Base-by-base conservation (phyloP, 352 stramenopile genomes). In the Pythium aquatile region DNA sequence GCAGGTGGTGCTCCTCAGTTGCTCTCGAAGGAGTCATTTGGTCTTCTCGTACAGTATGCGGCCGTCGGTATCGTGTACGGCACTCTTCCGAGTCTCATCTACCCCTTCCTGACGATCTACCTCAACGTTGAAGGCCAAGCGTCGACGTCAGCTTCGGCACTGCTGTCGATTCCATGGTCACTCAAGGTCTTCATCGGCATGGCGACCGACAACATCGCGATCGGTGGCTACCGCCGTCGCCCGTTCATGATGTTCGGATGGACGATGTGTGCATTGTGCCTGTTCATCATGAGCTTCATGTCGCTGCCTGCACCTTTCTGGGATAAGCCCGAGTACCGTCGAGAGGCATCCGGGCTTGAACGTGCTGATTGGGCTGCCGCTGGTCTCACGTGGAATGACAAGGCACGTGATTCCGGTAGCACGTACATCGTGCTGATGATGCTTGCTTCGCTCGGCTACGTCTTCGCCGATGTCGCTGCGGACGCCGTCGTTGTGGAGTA, bases 211-310 rank as follows among this genome's bases (percentile, higher is more conserved):
- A 74, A 70, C 63, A 49, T 75, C 10, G 69, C 73, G 5, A 77
- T 79, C 57, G 63, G 58, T 54, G 73, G 73, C 20, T 77, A 77
- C 58, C 73, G 73, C 40, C 69, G 73, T 53, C 73, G 73, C 26
- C 71, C 73, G 35, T 79, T 67, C 37, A 76, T 79, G 63, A 69
- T 77, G 37, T 55, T 77, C 28, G 73, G 73, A 5, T 79, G 73
- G 73, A 57, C 55, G 33, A 59, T 71, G 47, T 65, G 61, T 20
- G 59, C 46, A 1, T 0, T 63, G 6, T 61, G 64, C 26, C 58
- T 78, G 28, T 65, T 66, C 44, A 55, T 68, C 54, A 75, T 76
- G 72, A 69, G 58, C 28, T 56, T 69, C 52, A 69, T 72, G 52
- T 57, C 16, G 24, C 16, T 78, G 6, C 61, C 60, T 9, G 26